Evolutionary conservation across 805 yeast species (phyloP), one percentile per base, ranked within the genome.

Genomic region (Lipomyces spencermartinsiae): DNA sequence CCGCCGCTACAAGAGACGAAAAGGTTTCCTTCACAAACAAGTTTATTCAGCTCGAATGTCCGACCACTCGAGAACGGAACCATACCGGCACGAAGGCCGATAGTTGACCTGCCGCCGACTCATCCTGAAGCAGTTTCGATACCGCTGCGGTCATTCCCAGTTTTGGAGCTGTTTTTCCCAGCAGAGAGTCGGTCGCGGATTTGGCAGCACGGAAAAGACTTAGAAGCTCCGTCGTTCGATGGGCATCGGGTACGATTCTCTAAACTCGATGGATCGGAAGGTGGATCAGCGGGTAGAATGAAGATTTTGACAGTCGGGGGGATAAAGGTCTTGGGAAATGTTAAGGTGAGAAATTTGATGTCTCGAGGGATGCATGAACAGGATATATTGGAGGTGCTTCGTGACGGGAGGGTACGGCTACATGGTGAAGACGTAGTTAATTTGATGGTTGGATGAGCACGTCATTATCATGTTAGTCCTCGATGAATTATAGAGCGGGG

Each of bases 201-300:
- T 4, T 57, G 22, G 14, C 61, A 56, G 5, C 58, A 54, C 9
- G 72, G 72, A 2, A 49, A 37, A 1, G 72, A 69, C 59, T 37
- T 69, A 9, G 66, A 61, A 29, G 64, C 69, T n/a, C 29, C 19
- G 37, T 69, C 72, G 33, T 58, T 69, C 37, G 72, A 69, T 35
- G 72, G 72, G n/a, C 68, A 67, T 43, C 70, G 71, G 4, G 71
- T 68, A 16, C 63, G 69, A 22, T 63, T 68, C 43, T 14, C 62
- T 25, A 35, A 57, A 19, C 33, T 58, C 8, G 49, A 39, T 34
- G 54, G 62, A 19, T n/a, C 64, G 53, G 51, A 53, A 29, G 19
- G 19, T 39, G 62, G 53, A 37, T n/a, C 16, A 10, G 39, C 66
- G 9, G 63, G 63, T 12, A 58, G 70, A 9, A 31, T 69, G 54